Conservation (phyloP, 2,329 filamentous ascomycete species). For the Grosmannia serpens region DNA sequence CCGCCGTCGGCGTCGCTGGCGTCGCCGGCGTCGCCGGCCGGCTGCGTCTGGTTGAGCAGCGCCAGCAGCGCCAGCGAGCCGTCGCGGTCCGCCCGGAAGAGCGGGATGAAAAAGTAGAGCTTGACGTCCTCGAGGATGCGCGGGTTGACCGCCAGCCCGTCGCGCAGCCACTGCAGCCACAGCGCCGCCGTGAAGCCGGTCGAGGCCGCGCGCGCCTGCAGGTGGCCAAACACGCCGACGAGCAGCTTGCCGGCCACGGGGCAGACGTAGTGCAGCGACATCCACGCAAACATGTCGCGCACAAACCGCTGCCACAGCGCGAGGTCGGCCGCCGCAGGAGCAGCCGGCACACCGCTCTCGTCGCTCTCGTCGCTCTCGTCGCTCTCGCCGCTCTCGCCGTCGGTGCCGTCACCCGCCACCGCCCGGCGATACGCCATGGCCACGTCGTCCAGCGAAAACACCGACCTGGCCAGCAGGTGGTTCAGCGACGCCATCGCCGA, state of each 20-base stretch:
- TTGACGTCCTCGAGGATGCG: conserved; percentile 50
- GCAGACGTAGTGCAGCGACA: conserved; percentile 42
- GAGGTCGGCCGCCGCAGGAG: too few relatives aligned
- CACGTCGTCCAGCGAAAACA: conserved; percentile 38
- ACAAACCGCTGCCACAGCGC: conserved; percentile 20
- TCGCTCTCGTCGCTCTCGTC: too few relatives aligned
- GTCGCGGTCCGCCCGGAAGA: conserved; percentile 47
- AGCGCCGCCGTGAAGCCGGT: conserved; percentile 25
- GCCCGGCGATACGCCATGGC: conserved; percentile 27
- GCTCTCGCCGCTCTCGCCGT: too few relatives aligned
- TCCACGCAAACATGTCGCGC: conserved; percentile 35
- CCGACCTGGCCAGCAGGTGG: conserved; percentile 50
- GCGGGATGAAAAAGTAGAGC: conserved; percentile 50
- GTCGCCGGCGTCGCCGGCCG: neutral
- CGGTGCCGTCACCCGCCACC: conserved; percentile 11
- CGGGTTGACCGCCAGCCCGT: conserved; percentile 34
- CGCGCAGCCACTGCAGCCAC: conserved; percentile 47
- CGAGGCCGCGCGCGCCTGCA: conserved; percentile 22
- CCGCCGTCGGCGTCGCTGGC: conserved; percentile 34
- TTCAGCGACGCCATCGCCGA: conserved; percentile 58
- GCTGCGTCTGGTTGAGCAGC: conserved; percentile 26
- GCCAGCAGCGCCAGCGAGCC: conserved; percentile 47
- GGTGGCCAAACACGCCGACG: conserved; percentile 40
- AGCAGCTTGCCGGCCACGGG: conserved; percentile 50
- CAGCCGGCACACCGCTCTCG: too few relatives aligned